Percentiles rank a stretch among this genome's conserved stretches.
These are phyloP conservation scores for Spinacia oleracea DNA, from an alignment of 179 eudicot species.

Conservation along the genomic window DNA sequence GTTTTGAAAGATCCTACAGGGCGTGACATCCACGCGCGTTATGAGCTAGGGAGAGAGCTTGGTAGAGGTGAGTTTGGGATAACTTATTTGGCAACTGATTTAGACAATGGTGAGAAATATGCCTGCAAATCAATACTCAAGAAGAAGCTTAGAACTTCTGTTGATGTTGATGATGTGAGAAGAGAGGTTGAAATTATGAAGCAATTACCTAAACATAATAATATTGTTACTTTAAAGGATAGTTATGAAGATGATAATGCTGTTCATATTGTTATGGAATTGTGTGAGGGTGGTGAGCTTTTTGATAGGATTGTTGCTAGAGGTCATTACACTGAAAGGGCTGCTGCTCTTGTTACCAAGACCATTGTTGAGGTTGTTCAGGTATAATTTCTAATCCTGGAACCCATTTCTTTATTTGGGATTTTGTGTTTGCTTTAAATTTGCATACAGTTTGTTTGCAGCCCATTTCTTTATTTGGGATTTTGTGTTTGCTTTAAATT, in stretches of 20 bases:
- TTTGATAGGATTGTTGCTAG: slow-evolving; percentile 83
- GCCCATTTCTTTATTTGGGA: neutral
- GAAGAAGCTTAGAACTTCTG: slow-evolving; percentile 73
- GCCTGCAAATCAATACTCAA: slow-evolving; percentile 79
- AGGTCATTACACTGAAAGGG: slow-evolving; percentile 85
- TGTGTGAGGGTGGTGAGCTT: slow-evolving; percentile 81
- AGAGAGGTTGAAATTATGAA: slow-evolving; percentile 81
- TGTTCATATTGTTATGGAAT: slow-evolving; percentile 81
- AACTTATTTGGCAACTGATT: slow-evolving; percentile 64
- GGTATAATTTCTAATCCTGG: slow-evolving; percentile 35
- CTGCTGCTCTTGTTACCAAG: slow-evolving; percentile 67
- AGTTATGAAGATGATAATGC: slow-evolving; percentile 76
- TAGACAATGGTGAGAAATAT: slow-evolving; percentile 43
- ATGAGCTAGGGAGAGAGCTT: slow-evolving; percentile 66
- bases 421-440: neutral
- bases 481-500: neutral
- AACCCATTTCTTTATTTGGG: neutral
- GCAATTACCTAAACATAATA: slow-evolving; percentile 67
- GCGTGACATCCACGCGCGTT: slow-evolving; percentile 40
- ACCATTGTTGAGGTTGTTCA: slow-evolving; percentile 85
- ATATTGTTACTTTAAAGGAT: slow-evolving; percentile 67
- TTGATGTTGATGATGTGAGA: slow-evolving; percentile 79
- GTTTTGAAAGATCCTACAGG: slow-evolving; percentile 72
- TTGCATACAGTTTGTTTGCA: neutral
- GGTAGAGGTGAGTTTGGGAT: slow-evolving; percentile 86